These are phyloP conservation scores for Sicyos baderoa DNA, from an alignment of 306 rosid genomes.

Conservation along the genomic window DNA sequence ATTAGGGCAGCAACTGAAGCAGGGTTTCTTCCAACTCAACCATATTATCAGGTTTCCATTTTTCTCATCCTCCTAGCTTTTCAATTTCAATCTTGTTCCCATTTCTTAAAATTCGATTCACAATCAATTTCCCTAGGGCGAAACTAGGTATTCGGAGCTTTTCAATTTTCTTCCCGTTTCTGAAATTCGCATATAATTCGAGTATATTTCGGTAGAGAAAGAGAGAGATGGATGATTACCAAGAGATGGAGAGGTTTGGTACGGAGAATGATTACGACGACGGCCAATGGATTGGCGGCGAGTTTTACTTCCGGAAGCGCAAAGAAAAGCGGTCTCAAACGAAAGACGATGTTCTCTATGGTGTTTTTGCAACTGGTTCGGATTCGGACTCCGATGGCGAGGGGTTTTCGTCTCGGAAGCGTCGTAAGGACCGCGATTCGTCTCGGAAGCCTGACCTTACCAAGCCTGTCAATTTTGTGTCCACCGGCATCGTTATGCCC, in stretches of 20 bases:
- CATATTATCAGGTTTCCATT: not conserved
- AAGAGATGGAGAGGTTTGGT: conserved; percentile 77
- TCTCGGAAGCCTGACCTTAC: conserved; percentile 44
- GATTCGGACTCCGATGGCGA: conserved; percentile 41
- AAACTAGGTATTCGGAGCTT: not conserved
- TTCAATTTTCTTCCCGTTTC: not conserved
- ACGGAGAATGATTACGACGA: conserved; percentile 73
- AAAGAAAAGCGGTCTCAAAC: conserved; percentile 64
- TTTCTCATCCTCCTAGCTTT: not conserved
- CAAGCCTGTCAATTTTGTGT: conserved; percentile 73
- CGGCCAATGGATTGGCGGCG: conserved; percentile 60
- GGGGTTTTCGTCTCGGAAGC: conserved; percentile 39
- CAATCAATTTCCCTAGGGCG: not conserved
- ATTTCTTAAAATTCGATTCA: too few species aligned
- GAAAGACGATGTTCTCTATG: conserved; percentile 63
- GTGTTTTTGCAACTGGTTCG: conserved; percentile 50
- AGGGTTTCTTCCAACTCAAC: conserved; percentile 5
- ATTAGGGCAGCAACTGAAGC: not conserved
- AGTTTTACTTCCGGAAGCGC: conserved; percentile 53
- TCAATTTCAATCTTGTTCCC: not conserved
- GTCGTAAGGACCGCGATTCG: conserved; percentile 40
- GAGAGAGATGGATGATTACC: conserved; percentile 61
- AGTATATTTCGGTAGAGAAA: not conserved
- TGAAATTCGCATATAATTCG: not conserved
- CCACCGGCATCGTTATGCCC: conserved; percentile 67